These are phyloP conservation scores for Hordeum pubiflorum DNA, from an alignment of 202 grass and related monocot species.

Conservation along the genomic window DNA sequence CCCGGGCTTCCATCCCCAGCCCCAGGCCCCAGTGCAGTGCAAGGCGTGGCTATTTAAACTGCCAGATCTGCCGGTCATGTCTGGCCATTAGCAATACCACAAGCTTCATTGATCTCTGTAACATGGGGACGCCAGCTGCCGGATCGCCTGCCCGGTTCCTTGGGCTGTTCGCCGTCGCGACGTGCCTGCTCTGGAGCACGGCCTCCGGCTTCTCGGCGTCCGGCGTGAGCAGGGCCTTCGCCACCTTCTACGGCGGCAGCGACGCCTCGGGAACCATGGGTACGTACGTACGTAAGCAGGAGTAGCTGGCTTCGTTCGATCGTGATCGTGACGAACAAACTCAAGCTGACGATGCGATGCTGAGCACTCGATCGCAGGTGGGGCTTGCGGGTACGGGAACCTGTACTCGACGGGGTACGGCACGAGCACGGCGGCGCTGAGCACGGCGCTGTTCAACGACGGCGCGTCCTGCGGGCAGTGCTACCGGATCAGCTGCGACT, in stretches of 20 bases:
- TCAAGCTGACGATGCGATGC: no score
- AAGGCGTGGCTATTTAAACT: conserved; percentile 19
- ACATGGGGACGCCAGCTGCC: conserved; percentile 1
- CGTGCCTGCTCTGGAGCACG: conserved; percentile 19
- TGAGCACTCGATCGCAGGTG: conserved; percentile 19
- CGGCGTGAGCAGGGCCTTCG: conserved; percentile 25
- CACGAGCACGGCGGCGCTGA: conserved; percentile 60
- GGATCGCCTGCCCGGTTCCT: neutral
- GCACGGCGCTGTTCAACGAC: conserved; percentile 68
- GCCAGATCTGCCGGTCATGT: neutral
- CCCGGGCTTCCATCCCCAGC: no score
- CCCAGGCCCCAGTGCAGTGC: neutral
- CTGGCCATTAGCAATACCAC: neutral
- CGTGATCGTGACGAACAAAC: neutral
- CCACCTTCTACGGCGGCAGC: conserved; percentile 49
- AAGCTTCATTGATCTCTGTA: neutral
- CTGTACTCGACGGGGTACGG: conserved; percentile 62
- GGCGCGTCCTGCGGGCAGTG: conserved; percentile 63
- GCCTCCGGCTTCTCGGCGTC: conserved; percentile 26
- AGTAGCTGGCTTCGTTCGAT: neutral
- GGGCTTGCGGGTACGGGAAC: conserved; percentile 63
- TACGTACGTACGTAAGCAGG: neutral
- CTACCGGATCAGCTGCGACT: conserved; percentile 51
- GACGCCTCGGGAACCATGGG: conserved; percentile 61
- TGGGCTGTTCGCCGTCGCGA: neutral